phyloP scores from a whole-genome alignment of 2,329 filamentous ascomycete species.

The Aspergillus flavus region DNA sequence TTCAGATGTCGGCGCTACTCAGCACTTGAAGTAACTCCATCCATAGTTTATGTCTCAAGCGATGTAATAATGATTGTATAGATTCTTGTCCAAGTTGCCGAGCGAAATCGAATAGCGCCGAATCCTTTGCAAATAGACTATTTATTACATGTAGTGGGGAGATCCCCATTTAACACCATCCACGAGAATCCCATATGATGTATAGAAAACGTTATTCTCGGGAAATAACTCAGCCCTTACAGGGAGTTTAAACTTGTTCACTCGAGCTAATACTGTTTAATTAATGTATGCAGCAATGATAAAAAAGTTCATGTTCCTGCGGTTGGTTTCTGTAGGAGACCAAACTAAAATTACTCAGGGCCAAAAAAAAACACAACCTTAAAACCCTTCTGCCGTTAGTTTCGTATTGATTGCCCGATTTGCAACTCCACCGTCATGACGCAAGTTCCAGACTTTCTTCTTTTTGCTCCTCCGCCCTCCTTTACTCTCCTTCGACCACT shows the following conservation, averaged over 20 bases:
- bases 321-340: not conserved
- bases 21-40: not conserved
- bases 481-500: not conserved
- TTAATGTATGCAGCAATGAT: not conserved
- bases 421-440: slow-evolving; percentile 8
- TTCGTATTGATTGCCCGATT: not conserved
- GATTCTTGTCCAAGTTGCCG: too few relatives aligned
- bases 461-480: slow-evolving; percentile 1
- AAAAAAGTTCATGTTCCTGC: not conserved
- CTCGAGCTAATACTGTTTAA: not conserved
- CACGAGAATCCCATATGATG: not conserved
- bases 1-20: not conserved
- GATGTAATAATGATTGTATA: too few relatives aligned
- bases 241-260: not conserved
- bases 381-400: not conserved
- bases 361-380: not conserved
- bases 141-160: not conserved
- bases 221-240: not conserved
- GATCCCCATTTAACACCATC: not conserved
- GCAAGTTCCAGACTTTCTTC: slow-evolving; percentile 6
- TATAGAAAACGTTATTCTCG: not conserved
- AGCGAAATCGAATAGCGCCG: not conserved
- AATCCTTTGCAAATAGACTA: not conserved
- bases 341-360: not conserved
- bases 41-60: not conserved